Evolutionary conservation across 208 protist species (phyloP), one percentile per base, ranked within the genome.

Genomic region (Herpetomonas muscarum): DNA sequence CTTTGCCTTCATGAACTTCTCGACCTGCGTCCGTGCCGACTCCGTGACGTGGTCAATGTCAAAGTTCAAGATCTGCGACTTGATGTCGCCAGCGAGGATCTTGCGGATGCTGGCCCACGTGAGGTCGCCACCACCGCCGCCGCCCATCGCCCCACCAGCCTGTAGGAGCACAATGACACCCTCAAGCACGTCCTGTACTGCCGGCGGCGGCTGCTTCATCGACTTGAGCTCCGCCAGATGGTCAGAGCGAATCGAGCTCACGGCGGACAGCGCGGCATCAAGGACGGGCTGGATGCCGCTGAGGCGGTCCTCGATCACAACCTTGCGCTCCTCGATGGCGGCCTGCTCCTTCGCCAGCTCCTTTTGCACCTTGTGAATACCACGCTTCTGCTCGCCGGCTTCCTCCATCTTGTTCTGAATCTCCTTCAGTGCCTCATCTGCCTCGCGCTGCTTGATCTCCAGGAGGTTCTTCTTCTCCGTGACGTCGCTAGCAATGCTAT

Each of bases 361-460:
- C 31, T 83, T 87, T 55, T 96, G 79, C 25, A 99, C 85, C 58
- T 84, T 89, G 79, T 98, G 87, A 51, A 98, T 96, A 56, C 97
- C 85, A 30, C 77, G 80, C 64, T 97, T 96, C 64, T 98, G 90
- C 49, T 96, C 80, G 9, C 81, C 70, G 0, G 96, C 93, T 50
- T 94, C 74, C 62, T 96, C 84, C 96, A 99, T 98, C 50, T 93
- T 96, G 22, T 70, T 74, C 61, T 96, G 89, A 74, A 99, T 99
- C 61, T 98, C 71, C 61, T 88, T 85, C 42, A 99, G 80, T 21
- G 97, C 96, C 34, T 93, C 79, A 62, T 98, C 95, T 9, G 97
- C 97, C 67, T 97, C 88, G 50, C 78, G 61, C 77, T 99, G 94
- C 74, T 98, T 98, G 34, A 85, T 76, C 57, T 81, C 76, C 32